Evolutionary conservation across 2,329 filamentous ascomycete species (phyloP), one percentile per base, ranked within the genome.

Genomic region (Didymellaceae sp.): DNA sequence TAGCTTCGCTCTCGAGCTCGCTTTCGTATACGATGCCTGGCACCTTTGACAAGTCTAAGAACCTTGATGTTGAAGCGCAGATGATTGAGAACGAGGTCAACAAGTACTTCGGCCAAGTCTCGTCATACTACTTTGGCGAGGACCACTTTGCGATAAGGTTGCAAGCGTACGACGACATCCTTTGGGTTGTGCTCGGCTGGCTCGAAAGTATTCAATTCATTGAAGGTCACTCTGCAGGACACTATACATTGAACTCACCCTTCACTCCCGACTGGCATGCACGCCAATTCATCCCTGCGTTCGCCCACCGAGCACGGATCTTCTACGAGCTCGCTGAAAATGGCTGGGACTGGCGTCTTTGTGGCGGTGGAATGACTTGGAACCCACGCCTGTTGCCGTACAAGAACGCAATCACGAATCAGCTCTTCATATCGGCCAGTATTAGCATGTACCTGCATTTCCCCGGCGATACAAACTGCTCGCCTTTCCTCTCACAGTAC

Each of bases 361-460:
- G 93, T 64, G 83, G 82, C 4, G 93, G 93, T 17, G 93, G 93
- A 34, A 95, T 97, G 89, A 82, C 86, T 11, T 97, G 93, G 93
- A 95, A 89, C 59, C 90, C 90, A 2, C 83, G 84, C 26, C 74
- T 81, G 30, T 34, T 66, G 17, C 91, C 91, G 0, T 97, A 97
- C 77, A 97, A 97, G 70, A 97, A 97, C 66, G 91, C 93, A 56
- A 95, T 97, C 63, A 97, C 93, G 22, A 97, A 97, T 66, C 86
- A 97, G 69, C 82, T 97, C 1, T 97, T 84, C 75, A 90, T 97
- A 53, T 82, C 92, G 0, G 91, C 90, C 0, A 94, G 89, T 17
- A 83, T 93, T 26, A 84, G 82, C 44, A 97, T 97, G 93, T 97
- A 96, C 68, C 81, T 94, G 5, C 83, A 93, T 67, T 95, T 92